A percentile compares a stretch with the other conserved stretches of the same genome.
Conservation (phyloP, 805 yeast genomes). For the Saturnispora gosingensis region DNA sequence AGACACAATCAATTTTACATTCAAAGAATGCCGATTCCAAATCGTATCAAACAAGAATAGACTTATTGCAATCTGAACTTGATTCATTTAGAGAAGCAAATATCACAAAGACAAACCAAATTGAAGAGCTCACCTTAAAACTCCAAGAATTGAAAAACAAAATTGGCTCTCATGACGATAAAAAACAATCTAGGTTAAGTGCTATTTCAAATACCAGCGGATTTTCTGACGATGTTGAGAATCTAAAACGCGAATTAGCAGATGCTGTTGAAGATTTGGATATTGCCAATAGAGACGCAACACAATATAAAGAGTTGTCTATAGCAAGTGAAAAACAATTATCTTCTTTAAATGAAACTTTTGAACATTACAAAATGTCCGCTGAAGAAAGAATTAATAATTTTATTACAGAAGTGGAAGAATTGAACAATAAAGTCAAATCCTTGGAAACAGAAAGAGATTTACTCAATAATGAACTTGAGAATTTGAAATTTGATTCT, state of each 20-base stretch:
- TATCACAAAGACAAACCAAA: conserved; percentile 30
- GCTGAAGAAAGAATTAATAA: conserved; percentile 16
- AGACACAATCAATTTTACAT: conserved; percentile 41
- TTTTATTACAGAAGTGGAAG: conserved; percentile 10
- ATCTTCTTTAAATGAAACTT: conserved; percentile 42
- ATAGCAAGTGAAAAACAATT: conserved; percentile 60
- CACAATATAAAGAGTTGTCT: conserved; percentile 56
- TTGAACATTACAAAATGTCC: conserved; percentile 35
- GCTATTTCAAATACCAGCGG: conserved; percentile 17
- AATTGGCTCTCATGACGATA: conserved; percentile 20
- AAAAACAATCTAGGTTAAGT: conserved; percentile 23
- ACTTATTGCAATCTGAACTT: conserved; percentile 40
- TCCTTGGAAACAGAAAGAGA: conserved; percentile 11
- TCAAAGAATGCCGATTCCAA: conserved; percentile 48
- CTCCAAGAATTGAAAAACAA: conserved; percentile 29
- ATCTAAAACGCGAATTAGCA: conserved; percentile 26
- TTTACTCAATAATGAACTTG: conserved; percentile 12
- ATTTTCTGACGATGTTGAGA: conserved; percentile 17
- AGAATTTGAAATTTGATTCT: conserved; percentile 10
- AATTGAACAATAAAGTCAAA: conserved; percentile 10
- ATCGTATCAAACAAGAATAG: conserved; percentile 53
- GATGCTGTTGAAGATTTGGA: conserved; percentile 44
- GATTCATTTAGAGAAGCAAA: conserved; percentile 34
- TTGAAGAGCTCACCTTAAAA: conserved; percentile 33
- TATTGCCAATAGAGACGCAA: conserved; percentile 46